Percentiles rank a stretch among this genome's conserved stretches.
Conservation (phyloP, 2,329 filamentous ascomycete genomes). For the Hawksworthiomyces lignivorus region DNA sequence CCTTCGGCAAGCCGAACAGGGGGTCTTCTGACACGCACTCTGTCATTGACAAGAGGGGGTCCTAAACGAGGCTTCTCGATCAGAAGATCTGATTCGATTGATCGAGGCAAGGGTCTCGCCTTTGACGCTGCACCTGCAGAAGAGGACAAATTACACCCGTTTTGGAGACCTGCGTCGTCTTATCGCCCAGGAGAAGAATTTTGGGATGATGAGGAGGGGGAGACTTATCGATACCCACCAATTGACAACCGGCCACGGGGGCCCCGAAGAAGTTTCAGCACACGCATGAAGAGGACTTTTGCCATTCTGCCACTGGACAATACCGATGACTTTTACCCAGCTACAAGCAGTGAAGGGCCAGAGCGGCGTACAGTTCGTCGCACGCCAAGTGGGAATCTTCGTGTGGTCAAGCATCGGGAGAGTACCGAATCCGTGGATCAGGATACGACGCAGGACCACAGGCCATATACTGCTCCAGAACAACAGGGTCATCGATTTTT, state of each 20-base stretch:
- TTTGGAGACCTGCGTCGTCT: slow-evolving; percentile 50
- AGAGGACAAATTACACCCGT: slow-evolving; percentile 49
- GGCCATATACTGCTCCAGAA: slow-evolving; percentile 31
- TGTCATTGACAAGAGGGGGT: slow-evolving; percentile 40
- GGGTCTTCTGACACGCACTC: slow-evolving; percentile 39
- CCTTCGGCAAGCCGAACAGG: slow-evolving; percentile 31
- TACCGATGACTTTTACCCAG: slow-evolving; percentile 26
- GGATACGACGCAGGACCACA: slow-evolving; percentile 16
- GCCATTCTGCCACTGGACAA: slow-evolving; percentile 48
- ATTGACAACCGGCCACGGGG: slow-evolving; percentile 39
- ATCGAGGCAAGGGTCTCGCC: slow-evolving; percentile 20
- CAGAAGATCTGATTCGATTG: slow-evolving; percentile 8
- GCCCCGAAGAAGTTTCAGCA: slow-evolving; percentile 42
- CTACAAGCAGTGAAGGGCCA: slow-evolving; percentile 23
- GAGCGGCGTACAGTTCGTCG: slow-evolving; percentile 52
- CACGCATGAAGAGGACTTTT: slow-evolving; percentile 51
- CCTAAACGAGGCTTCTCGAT: background rate
- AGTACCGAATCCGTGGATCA: slow-evolving; percentile 37
- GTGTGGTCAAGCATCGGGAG: slow-evolving; percentile 47
- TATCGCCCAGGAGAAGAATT: slow-evolving; percentile 20
- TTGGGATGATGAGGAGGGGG: too few species aligned
- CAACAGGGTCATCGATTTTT: slow-evolving; percentile 15
- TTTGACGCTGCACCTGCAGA: slow-evolving; percentile 41
- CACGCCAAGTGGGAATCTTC: slow-evolving; percentile 51
- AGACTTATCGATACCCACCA: slow-evolving; percentile 38